Conservation (phyloP, 805 yeast species). For the Pichia exigua region DNA sequence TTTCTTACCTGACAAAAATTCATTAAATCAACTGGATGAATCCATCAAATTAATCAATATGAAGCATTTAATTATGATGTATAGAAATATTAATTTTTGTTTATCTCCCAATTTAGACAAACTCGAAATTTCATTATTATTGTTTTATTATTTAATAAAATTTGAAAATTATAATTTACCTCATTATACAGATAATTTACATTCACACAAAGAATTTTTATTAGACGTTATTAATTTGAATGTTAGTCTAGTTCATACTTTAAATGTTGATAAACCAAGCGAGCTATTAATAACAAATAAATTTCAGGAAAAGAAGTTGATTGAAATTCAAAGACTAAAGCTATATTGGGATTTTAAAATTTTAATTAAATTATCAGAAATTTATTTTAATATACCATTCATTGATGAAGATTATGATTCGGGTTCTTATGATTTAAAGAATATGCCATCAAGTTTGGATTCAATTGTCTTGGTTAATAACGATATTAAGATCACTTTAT, state of each 20-base stretch:
- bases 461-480: slow-evolving; percentile 27
- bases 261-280: slow-evolving; percentile 33
- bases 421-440: slow-evolving; percentile 8
- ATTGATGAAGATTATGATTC: slow-evolving; percentile 10
- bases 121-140: slow-evolving; percentile 42
- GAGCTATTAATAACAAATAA: slow-evolving; percentile 1
- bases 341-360: slow-evolving; percentile 38
- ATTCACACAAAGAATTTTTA: slow-evolving; percentile 26
- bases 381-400: slow-evolving; percentile 19
- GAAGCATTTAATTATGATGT: slow-evolving; percentile 36
- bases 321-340: slow-evolving; percentile 30
- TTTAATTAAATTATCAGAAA: slow-evolving; percentile 24
- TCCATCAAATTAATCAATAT: slow-evolving; percentile 27
- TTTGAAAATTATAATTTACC: slow-evolving; percentile 24
- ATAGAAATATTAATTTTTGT: slow-evolving; percentile 38
- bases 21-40: slow-evolving; percentile 26
- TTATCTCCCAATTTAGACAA: slow-evolving; percentile 40
- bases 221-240: slow-evolving; percentile 40
- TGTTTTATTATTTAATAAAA: slow-evolving; percentile 41
- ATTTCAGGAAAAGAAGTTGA: slow-evolving; percentile 13
- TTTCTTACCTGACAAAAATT: slow-evolving; percentile 20
- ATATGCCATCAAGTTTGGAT: slow-evolving; percentile 29
- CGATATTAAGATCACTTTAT: slow-evolving; percentile 28
- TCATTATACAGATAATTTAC: slow-evolving; percentile 20
- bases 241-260: slow-evolving; percentile 31